Conservation (phyloP, 2,329 filamentous ascomycete genomes). For the Zasmidium citrigriseum region DNA sequence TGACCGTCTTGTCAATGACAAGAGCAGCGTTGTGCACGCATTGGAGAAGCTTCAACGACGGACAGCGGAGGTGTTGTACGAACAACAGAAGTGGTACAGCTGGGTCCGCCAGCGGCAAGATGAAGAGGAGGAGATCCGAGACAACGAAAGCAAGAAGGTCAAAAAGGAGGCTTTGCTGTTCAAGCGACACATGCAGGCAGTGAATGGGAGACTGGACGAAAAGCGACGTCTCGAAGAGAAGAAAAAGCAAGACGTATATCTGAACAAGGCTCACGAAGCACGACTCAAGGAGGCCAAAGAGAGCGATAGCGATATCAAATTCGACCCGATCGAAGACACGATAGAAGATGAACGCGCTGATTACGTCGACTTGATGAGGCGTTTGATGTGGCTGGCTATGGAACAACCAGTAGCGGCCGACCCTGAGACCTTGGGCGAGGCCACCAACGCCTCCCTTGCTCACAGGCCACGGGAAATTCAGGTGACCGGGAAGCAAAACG, state of each 20-base stretch:
- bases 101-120: constrained; percentile 50
- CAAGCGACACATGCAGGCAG: constrained; percentile 49
- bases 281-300: constrained; percentile 34
- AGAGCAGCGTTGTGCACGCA: constrained; percentile 39
- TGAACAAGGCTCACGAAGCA: constrained; percentile 47
- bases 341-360: constrained; percentile 47
- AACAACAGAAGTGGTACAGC: constrained; percentile 51
- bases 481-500: constrained; percentile 46
- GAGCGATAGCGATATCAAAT: constrained; percentile 42
- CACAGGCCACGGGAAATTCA: constrained; percentile 57
- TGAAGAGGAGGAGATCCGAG: constrained; percentile 47
- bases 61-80: constrained; percentile 46
- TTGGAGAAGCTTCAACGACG: constrained; percentile 47
- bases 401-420: too few relatives aligned
- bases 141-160: constrained; percentile 53
- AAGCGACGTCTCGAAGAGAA: constrained; percentile 44
- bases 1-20: constrained; percentile 40
- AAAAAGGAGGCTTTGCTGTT: constrained; percentile 52
- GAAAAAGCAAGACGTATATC: constrained; percentile 46
- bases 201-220: constrained; percentile 42
- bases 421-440: too few relatives aligned
- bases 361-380: constrained; percentile 49
- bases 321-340: constrained; percentile 53
- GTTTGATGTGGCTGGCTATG: constrained; percentile 54
- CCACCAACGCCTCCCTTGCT: too few relatives aligned